Conservation (phyloP, 495 filamentous ascomycete species). For the Wilcoxina mikolae region DNA sequence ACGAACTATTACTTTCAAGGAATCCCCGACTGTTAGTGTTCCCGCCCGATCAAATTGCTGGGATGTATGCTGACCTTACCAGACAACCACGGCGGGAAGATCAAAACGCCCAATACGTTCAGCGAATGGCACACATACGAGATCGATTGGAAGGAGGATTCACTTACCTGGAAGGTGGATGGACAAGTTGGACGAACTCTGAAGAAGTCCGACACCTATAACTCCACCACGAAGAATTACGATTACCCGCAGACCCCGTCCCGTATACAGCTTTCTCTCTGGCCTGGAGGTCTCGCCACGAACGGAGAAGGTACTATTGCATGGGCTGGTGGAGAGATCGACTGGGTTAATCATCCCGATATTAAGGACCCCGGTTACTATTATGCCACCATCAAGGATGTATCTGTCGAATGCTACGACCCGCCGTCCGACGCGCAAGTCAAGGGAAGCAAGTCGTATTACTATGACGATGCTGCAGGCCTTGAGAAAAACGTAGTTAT, state of each 20-base stretch:
- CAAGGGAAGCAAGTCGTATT: conserved; percentile 48
- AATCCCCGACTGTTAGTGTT: conserved; percentile 70
- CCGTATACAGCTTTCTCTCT: conserved; percentile 88
- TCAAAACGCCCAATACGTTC: conserved; percentile 57
- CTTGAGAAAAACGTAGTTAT: conserved; percentile 63
- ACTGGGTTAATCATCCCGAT: conserved; percentile 64
- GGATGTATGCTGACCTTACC: background rate
- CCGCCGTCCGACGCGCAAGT: conserved; percentile 44
- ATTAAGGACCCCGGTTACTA: conserved; percentile 79
- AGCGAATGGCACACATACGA: conserved; percentile 77
- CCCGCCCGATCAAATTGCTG: background rate
- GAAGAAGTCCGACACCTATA: conserved; percentile 65
- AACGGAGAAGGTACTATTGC: conserved; percentile 74
- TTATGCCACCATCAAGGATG: conserved; percentile 63
- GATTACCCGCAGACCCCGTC: conserved; percentile 83
- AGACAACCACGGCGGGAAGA: conserved; percentile 64
- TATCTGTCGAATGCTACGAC: conserved; percentile 73
- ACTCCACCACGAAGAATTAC: conserved; percentile 66
- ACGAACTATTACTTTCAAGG: conserved; percentile 97
- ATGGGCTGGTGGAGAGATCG: conserved; percentile 81
- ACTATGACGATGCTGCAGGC: conserved; percentile 44
- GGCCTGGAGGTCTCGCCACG: conserved; percentile 71
- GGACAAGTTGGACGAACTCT: conserved; percentile 57
- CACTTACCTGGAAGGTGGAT: conserved; percentile 73
- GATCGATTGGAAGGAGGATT: conserved; percentile 80